Base-by-base conservation (phyloP, 2,329 filamentous ascomycete genomes). In the Plectosphaerella sp. region DNA sequence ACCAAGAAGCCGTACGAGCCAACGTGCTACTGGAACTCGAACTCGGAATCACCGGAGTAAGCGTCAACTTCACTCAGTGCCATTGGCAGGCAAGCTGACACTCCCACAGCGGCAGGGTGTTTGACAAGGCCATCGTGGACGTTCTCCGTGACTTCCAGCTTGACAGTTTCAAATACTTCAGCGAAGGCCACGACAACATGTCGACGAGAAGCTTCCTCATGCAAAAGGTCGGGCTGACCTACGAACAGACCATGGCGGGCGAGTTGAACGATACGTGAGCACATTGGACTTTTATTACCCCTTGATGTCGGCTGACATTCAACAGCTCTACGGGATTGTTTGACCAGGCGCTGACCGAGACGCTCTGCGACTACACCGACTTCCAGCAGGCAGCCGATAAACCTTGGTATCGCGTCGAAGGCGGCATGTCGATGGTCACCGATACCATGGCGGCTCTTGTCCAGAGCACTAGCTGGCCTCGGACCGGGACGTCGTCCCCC, bases 291-390 rank as follows among this genome's bases (percentile, higher is more conserved):
- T 15, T 11, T 12, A 5, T 3, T 5, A 9, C 28, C 28, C 28
- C n/a, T 11, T 15, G 62, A 35, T 60, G 57, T 54, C 33, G 58
- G 48, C 58, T 63, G 53, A 62, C 56, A 20, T 51, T 53, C 46
- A 45, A 22, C 43, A 52, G 55, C n/a, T 61, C 61, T 5, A 65
- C 64, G 2, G 57, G 59, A n/a, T 58, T 62, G 37, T 71, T 66
- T 49, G 65, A 70, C 53, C 63, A 68, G 51, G 59, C 65, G n/a
- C 63, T 69, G 50, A 63, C 60, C 25, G 69, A 71, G 54, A 65
- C 55, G 25, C 62, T 70, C 18, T 59, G 67, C 11, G 66, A 70
- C 35, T 63, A 60, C 12, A 57, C 62, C 37, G 65, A 67, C 47
- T 70, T 71, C 39, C 58, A 64, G 12, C 28, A 24, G 7, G 45